phyloP scores from a whole-genome alignment of 495 filamentous ascomycete species.

The Letharia lupina region DNA sequence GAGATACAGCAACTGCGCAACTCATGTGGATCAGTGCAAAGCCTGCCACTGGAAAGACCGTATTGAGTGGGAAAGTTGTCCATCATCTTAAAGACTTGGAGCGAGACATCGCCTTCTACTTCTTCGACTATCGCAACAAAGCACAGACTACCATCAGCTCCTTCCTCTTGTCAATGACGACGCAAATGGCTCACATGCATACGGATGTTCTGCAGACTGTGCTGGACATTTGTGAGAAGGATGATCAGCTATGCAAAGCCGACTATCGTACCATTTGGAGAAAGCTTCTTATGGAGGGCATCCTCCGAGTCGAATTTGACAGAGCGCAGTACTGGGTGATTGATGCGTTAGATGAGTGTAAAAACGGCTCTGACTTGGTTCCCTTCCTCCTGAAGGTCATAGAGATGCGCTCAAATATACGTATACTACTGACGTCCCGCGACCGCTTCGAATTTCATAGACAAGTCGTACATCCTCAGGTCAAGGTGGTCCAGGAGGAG shows the following conservation, averaged over 20 bases:
- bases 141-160: conserved; percentile 22
- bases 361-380: conserved; percentile 21
- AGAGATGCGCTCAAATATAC: conserved; percentile 20
- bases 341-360: conserved; percentile 37
- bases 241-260: conserved; percentile 21
- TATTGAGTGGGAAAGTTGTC: conserved; percentile 27
- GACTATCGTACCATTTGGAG: conserved; percentile 33
- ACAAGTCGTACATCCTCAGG: background rate
- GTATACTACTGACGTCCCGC: conserved; percentile 32
- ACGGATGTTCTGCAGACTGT: conserved; percentile 21
- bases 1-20: conserved; percentile 19
- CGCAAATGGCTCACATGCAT: conserved; percentile 31
- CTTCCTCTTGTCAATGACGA: conserved; percentile 32
- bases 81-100: conserved; percentile 20
- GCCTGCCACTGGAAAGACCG: conserved; percentile 32
- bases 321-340: conserved; percentile 35
- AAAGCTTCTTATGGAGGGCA: conserved; percentile 29
- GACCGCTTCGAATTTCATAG: conserved; percentile 8
- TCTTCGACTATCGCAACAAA: conserved; percentile 33
- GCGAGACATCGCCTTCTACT: conserved; percentile 28
- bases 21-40: conserved; percentile 32
- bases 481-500: conserved; percentile 18
- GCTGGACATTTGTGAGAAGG: conserved; percentile 25
- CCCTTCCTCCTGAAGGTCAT: conserved; percentile 27
- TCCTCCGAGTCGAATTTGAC: conserved; percentile 24